A percentile compares a stretch with the other conserved stretches of the same genome.
These are phyloP conservation scores for Dioszegia hungarica DNA, from an alignment of 768 basidiomycete species.

Conservation along the genomic window DNA sequence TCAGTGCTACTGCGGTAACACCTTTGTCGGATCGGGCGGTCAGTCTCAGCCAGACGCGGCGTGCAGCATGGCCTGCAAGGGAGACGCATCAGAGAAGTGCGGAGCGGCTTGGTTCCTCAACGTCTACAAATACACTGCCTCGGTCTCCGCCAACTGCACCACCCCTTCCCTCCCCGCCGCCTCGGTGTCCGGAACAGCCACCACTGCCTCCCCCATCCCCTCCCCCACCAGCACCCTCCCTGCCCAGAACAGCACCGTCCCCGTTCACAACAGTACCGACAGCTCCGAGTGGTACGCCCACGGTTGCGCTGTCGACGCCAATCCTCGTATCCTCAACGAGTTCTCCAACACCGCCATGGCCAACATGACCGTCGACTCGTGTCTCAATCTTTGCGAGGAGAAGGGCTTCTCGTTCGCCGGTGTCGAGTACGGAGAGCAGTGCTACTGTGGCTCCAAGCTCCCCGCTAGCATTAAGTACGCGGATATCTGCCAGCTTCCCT, in stretches of 20 bases:
- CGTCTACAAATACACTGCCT: slow-evolving; percentile 36
- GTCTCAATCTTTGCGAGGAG: slow-evolving; percentile 42
- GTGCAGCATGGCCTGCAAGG: slow-evolving; percentile 31
- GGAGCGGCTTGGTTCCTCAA: slow-evolving; percentile 36
- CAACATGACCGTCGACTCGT: slow-evolving; percentile 45
- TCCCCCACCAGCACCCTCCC: too few species aligned
- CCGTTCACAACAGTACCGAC: slow-evolving; percentile 5
- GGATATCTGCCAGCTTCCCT: slow-evolving; percentile 34
- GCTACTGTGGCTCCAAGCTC: slow-evolving; percentile 45
- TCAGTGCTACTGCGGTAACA: slow-evolving; percentile 48
- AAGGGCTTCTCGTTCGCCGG: slow-evolving; percentile 46
- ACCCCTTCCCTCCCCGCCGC: slow-evolving; percentile 1
- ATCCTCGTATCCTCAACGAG: slow-evolving; percentile 26
- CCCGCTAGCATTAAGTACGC: slow-evolving; percentile 25
- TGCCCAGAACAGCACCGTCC: background rate
- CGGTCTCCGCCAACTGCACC: slow-evolving; percentile 4
- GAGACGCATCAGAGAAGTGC: slow-evolving; percentile 24
- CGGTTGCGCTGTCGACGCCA: slow-evolving; percentile 44
- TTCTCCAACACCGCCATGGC: slow-evolving; percentile 7
- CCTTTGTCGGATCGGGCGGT: slow-evolving; percentile 35
- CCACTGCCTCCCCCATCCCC: slow-evolving; percentile 8
- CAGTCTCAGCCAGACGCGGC: slow-evolving; percentile 15
- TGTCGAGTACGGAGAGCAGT: slow-evolving; percentile 46
- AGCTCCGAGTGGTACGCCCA: slow-evolving; percentile 45
- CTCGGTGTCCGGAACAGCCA: background rate